phyloP scores from a whole-genome alignment of 1,139 yeast genomes.

The Torulaspora globosa region DNA sequence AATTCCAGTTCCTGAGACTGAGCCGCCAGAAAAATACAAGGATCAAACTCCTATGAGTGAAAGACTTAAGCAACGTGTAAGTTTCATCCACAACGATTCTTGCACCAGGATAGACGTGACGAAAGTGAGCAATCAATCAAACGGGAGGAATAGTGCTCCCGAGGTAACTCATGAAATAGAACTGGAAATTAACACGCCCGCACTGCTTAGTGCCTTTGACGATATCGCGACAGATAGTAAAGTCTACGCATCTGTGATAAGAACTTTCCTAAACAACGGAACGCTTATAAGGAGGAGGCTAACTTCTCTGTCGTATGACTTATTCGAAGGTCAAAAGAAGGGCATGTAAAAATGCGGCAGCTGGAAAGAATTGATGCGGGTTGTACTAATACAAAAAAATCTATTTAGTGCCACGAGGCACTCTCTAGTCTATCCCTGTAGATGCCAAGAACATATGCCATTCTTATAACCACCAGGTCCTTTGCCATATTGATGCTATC shows the following conservation, averaged over 20 bases:
- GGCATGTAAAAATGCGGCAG: constrained; percentile 11
- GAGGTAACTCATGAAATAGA: constrained; percentile 54
- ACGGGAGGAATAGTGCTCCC: constrained; percentile 39
- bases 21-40: constrained; percentile 50
- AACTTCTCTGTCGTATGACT: constrained; percentile 34
- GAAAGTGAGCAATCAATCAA: constrained; percentile 49
- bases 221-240: constrained; percentile 49
- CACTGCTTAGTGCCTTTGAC: constrained; percentile 61
- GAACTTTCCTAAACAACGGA: constrained; percentile 69
- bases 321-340: constrained; percentile 38
- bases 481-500: constrained; percentile 95
- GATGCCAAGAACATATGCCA: constrained; percentile 82
- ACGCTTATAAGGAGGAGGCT: constrained; percentile 48
- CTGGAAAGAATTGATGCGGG: constrained; percentile 1
- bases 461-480: constrained; percentile 83
- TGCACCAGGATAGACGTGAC: constrained; percentile 70
- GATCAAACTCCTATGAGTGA: constrained; percentile 48
- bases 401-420: constrained; percentile 3
- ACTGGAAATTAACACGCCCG: constrained; percentile 65
- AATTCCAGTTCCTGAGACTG: constrained; percentile 55
- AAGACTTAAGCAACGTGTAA: constrained; percentile 60
- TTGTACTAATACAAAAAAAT: neutral
- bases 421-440: constrained; percentile 45
- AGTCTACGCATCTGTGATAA: constrained; percentile 66
- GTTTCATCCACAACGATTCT: constrained; percentile 64